Base-by-base conservation (phyloP, 2,329 filamentous ascomycete species). In the Sporothrix luriei region DNA sequence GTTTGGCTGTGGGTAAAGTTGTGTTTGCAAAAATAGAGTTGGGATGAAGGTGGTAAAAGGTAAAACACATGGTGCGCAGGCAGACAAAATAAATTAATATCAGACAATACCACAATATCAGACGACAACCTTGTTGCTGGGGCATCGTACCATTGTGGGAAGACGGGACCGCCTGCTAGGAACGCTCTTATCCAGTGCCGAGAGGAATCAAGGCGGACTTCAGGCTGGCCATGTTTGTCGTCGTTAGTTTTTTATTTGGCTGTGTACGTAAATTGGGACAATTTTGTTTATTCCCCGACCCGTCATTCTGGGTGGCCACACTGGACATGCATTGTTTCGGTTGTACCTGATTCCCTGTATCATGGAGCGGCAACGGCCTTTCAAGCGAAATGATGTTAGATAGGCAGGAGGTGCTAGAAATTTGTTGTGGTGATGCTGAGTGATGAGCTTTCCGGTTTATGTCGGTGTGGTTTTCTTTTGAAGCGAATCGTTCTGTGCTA, bases 221-320 rank as follows among this genome's bases (percentile, higher is more conserved):
- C 43, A 48, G 13, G 43, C 13, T 48, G 19, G 3, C 43, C 10
- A 4, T 13, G n/a, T 43, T 10, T 46, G n/a, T 43, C 40, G n/a
- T 46, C 11, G 24, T 10, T 46, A n/a, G 3, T 43, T 19, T 19
- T 19, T 26, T 64, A 49, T 64, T 59, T 59, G 61, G 61, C 24
- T 66, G 46, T 49, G 16, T n/a, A n/a, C 61, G 33, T 64, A 49
- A 14, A 48, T 49, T 49, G 9, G 14, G 13, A 0, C n/a, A 43
- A 40, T 54, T 40, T 66, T 40, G 48, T 43, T 54, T 54, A 66
- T 43, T 66, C 64, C 52, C 29, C 38, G 54, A 26, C 38, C 51
- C 66, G 24, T 54, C 68, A 72, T 73, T 13, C 75, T 74, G 38
- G 57, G 57, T 61, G 57, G 57, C 57, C 38, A 61, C 57, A 43